phyloP scores from a whole-genome alignment of 1,284 basidiomycete species.

The Afroboletus lepidellus region DNA sequence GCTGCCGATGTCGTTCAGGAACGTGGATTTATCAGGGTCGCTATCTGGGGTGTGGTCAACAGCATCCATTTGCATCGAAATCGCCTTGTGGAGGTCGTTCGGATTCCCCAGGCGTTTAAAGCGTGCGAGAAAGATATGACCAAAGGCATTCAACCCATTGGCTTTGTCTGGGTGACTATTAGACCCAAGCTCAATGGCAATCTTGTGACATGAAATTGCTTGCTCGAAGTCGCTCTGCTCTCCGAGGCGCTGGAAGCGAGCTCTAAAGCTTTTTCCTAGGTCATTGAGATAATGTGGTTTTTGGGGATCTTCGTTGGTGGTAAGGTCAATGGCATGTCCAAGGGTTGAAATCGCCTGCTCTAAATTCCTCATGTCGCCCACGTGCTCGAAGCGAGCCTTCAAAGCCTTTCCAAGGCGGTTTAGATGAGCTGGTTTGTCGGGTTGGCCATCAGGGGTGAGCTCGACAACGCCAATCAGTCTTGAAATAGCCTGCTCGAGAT shows the following conservation, averaged over 20 bases:
- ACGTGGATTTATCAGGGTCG: background rate
- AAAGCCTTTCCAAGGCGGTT: background rate
- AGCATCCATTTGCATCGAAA: background rate
- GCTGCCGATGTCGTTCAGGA: background rate
- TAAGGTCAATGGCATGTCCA: background rate
- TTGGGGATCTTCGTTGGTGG: background rate
- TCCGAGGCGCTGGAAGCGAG: background rate
- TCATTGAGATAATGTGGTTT: background rate
- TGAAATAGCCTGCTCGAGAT: background rate
- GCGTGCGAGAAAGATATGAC: no score
- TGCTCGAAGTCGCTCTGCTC: background rate
- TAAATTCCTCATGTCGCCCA: background rate
- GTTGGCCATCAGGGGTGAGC: background rate
- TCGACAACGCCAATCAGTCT: background rate
- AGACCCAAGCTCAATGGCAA: no score
- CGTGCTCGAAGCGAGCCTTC: background rate
- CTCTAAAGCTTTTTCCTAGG: no score
- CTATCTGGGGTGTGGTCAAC: no score
- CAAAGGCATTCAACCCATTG: no score
- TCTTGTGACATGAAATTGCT: no score
- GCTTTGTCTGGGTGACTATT: no score
- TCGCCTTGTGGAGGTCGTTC: background rate
- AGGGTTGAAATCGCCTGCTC: background rate
- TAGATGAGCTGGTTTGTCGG: background rate
- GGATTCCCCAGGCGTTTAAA: no score